Conservation (phyloP, 768 basidiomycete species). For the Suillus sp. region DNA sequence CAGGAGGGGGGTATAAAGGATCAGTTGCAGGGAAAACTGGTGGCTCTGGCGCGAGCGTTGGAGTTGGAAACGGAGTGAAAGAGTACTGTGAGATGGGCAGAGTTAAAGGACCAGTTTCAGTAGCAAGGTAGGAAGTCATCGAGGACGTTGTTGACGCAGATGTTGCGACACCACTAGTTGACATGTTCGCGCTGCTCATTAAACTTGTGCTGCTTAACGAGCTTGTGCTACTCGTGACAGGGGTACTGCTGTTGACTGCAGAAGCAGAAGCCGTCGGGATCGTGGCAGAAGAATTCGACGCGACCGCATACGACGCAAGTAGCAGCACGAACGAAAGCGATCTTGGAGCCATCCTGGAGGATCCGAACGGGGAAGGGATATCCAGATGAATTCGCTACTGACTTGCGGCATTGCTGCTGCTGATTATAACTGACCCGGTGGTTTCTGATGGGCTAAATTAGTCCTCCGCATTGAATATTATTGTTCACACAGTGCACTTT, state of each 20-base stretch:
- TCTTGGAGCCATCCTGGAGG: slow-evolving; percentile 22
- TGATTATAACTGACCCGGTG: slow-evolving; percentile 10
- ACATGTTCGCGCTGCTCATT: neutral
- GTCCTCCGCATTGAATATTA: neutral
- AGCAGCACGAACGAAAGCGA: slow-evolving; percentile 21
- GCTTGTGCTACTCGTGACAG: slow-evolving; percentile 12
- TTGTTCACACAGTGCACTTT: neutral
- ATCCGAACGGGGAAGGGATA: slow-evolving; percentile 5
- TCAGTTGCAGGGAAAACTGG: slow-evolving; percentile 56
- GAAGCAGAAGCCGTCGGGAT: slow-evolving; percentile 7
- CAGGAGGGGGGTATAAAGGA: slow-evolving; percentile 59
- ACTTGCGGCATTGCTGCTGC: neutral
- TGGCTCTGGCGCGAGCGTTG: slow-evolving; percentile 54
- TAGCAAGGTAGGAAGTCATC: slow-evolving; percentile 10
- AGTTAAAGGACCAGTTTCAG: slow-evolving; percentile 29
- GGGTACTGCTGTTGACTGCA: slow-evolving; percentile 11
- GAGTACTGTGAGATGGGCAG: slow-evolving; percentile 43
- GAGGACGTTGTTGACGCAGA: slow-evolving; percentile 15
- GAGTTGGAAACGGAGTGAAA: slow-evolving; percentile 65
- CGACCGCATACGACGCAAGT: slow-evolving; percentile 2
- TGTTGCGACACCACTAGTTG: slow-evolving; percentile 4
- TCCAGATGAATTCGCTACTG: neutral
- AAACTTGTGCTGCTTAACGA: slow-evolving; percentile 1
- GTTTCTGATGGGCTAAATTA: slow-evolving; percentile 4
- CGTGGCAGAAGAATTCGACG: slow-evolving; percentile 1